Conservation (phyloP, 768 basidiomycete genomes). For the Russula sp. region DNA sequence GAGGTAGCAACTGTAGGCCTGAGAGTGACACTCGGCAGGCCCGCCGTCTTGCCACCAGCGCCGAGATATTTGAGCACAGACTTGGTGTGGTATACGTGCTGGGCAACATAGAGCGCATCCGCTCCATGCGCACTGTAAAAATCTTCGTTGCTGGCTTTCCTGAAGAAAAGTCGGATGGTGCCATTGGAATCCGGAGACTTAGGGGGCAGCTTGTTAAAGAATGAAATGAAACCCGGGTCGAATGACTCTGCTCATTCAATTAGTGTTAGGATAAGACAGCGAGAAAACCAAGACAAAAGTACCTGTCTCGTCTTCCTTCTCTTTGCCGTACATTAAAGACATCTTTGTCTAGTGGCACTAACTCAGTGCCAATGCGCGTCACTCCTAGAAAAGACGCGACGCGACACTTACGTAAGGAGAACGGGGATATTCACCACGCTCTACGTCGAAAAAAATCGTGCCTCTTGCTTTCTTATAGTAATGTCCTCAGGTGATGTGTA, state of each 20-base stretch:
- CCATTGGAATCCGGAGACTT: slow-evolving; percentile 71
- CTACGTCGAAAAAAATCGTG: background rate
- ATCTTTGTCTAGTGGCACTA: slow-evolving; percentile 39
- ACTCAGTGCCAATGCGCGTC: background rate
- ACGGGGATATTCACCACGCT: background rate
- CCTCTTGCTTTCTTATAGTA: background rate
- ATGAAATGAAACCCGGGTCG: slow-evolving; percentile 62
- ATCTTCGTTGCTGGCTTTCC: slow-evolving; percentile 49
- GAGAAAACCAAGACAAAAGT: background rate
- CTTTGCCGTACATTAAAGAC: slow-evolving; percentile 64
- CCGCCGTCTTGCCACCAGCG: slow-evolving; percentile 50
- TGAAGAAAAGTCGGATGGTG: slow-evolving; percentile 83
- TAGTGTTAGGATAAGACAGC: background rate
- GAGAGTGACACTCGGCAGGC: slow-evolving; percentile 75
- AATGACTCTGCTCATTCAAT: slow-evolving; percentile 11
- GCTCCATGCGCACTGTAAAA: slow-evolving; percentile 88
- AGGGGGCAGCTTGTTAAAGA: slow-evolving; percentile 57
- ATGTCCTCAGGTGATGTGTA: background rate
- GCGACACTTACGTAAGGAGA: slow-evolving; percentile 21
- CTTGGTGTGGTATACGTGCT: slow-evolving; percentile 80
- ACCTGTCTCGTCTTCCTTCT: slow-evolving; percentile 47
- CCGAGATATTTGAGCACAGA: slow-evolving; percentile 93
- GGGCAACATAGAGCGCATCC: slow-evolving; percentile 86
- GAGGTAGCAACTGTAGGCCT: slow-evolving; percentile 72
- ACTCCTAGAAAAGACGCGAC: slow-evolving; percentile 9